A percentile compares a stretch with the other conserved stretches of the same genome.
phyloP scores from a whole-genome alignment of 768 basidiomycete genomes.

The Mycena maculata region DNA sequence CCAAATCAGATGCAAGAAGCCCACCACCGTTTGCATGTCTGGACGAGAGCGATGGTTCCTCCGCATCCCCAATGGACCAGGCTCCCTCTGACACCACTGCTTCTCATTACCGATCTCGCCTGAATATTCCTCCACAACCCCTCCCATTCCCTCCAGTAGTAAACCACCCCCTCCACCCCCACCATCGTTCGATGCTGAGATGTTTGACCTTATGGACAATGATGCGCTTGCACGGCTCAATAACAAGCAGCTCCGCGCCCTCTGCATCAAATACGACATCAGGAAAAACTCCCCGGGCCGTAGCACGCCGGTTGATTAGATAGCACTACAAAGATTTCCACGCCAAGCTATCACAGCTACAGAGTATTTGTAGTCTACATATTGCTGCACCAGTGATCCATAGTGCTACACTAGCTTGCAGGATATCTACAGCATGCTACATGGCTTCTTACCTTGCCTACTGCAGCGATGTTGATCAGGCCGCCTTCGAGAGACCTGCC shows the following conservation, averaged over 20 bases:
- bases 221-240: not conserved
- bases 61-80: too few relatives aligned
- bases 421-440: too few relatives aligned
- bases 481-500: too few relatives aligned
- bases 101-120: not conserved
- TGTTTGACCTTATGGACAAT: not conserved
- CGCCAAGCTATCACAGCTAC: too few relatives aligned
- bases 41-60: not conserved
- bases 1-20: not conserved
- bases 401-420: too few relatives aligned
- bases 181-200: not conserved
- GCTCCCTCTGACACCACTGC: not conserved
- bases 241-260: not conserved
- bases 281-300: too few relatives aligned
- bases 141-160: not conserved
- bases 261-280: not conserved
- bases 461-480: too few relatives aligned
- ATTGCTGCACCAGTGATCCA: too few relatives aligned
- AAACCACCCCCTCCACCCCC: not conserved
- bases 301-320: too few relatives aligned
- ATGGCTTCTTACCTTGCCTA: too few relatives aligned
- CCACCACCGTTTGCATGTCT: not conserved
- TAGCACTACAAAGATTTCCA: too few relatives aligned
- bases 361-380: too few relatives aligned
- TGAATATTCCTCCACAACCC: not conserved